Conservation (phyloP, 768 basidiomycete species). For the Naematelia aurantialba region DNA sequence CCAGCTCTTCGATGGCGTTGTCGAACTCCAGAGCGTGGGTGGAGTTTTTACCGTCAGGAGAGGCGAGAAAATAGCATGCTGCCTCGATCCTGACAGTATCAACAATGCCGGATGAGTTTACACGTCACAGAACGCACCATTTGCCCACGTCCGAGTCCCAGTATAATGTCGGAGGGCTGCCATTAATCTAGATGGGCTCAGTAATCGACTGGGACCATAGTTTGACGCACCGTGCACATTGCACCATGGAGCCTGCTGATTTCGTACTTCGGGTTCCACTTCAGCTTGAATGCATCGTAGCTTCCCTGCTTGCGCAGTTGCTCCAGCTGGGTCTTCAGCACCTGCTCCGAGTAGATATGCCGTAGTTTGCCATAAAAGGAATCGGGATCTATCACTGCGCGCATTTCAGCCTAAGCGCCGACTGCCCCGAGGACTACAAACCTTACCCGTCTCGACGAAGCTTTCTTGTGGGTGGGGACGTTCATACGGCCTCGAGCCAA, state of each 20-base stretch:
- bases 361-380: conserved; percentile 30
- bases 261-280: conserved; percentile 24
- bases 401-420: no score
- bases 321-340: conserved; percentile 33
- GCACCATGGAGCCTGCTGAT: conserved; percentile 22
- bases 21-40: conserved; percentile 16
- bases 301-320: conserved; percentile 29
- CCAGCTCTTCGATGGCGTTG: conserved; percentile 21
- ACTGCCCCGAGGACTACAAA: no score
- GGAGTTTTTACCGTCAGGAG: conserved; percentile 9
- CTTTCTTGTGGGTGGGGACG: not conserved
- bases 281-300: conserved; percentile 28
- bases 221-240: conserved; percentile 9
- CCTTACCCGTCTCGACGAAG: not conserved
- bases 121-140: conserved; percentile 13
- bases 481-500: not conserved
- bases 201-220: not conserved
- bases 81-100: conserved; percentile 27
- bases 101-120: not conserved
- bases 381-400: conserved; percentile 14
- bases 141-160: conserved; percentile 36
- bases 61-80: conserved; percentile 26
- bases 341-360: conserved; percentile 18
- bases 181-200: conserved; percentile 7
- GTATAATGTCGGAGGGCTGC: conserved; percentile 25